phyloP scores from a whole-genome alignment of 2,329 filamentous ascomycete species.

The Orbilia oligospora region DNA sequence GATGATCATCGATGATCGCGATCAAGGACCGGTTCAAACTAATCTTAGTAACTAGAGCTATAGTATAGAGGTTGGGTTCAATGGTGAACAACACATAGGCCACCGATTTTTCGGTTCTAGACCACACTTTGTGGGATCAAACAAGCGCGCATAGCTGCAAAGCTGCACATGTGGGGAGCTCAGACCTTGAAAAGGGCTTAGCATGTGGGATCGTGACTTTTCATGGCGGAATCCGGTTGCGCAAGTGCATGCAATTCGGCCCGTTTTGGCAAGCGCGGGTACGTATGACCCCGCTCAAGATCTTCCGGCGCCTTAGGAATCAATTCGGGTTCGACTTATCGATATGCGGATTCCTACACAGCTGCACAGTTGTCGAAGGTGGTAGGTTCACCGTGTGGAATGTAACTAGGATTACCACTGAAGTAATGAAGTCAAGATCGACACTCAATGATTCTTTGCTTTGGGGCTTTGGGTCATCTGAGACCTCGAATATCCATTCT shows the following conservation, averaged over 20 bases:
- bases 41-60: too few relatives aligned
- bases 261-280: conserved; percentile 11
- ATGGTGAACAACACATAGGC: neutral
- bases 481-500: neutral
- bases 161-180: neutral
- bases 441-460: too few relatives aligned
- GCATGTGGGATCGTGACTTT: neutral
- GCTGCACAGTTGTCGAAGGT: neutral
- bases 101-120: neutral
- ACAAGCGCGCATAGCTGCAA: neutral
- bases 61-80: neutral
- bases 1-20: too few relatives aligned
- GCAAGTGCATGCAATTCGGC: neutral
- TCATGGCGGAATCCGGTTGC: neutral
- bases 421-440: too few relatives aligned
- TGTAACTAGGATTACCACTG: neutral
- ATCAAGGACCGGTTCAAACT: too few relatives aligned
- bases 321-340: neutral
- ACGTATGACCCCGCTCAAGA: conserved; percentile 19
- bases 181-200: neutral
- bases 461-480: conserved; percentile 1
- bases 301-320: conserved; percentile 1
- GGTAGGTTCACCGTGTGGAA: neutral
- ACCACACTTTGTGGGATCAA: neutral
- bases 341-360: neutral